Percentiles rank a stretch among this genome's conserved stretches.
These are phyloP conservation scores for Suhomyces kilbournensis DNA, from an alignment of 805 yeast genomes.

Conservation along the genomic window DNA sequence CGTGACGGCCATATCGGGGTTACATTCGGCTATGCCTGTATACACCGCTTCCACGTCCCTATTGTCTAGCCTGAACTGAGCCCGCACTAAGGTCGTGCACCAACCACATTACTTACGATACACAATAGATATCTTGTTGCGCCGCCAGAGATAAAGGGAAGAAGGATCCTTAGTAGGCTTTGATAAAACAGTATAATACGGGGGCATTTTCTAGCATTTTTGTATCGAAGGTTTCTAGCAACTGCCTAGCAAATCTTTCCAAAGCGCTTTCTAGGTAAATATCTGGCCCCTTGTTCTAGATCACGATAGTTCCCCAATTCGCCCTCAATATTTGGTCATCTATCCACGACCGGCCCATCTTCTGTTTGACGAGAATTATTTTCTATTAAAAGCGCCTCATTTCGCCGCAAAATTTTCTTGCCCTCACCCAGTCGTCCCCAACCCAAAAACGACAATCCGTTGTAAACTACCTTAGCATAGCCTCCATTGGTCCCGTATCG, in stretches of 20 bases:
- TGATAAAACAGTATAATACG: not conserved
- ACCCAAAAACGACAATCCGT: not conserved
- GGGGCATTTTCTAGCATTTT: not conserved
- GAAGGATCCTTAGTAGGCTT: not conserved
- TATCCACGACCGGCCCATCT: not conserved
- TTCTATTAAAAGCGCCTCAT: not conserved
- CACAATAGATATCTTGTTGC: not conserved
- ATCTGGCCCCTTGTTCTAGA: not conserved
- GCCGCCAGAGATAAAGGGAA: not conserved
- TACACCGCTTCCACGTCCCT: not conserved
- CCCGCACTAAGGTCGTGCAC: not conserved
- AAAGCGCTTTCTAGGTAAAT: not conserved
- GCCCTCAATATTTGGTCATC: not conserved
- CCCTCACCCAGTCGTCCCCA: not conserved
- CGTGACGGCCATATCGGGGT: not conserved
- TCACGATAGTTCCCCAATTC: not conserved
- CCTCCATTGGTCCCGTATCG: not conserved
- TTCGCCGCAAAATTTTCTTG: not conserved
- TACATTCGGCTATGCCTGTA: not conserved
- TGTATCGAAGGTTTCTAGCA: not conserved
- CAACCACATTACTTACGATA: not conserved
- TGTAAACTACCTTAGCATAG: not conserved
- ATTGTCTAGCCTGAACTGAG: not conserved
- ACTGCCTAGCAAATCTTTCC: not conserved
- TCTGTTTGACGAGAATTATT: not conserved